These are phyloP conservation scores for Cercospora canescens DNA, from an alignment of 2,329 filamentous ascomycete genomes.

Conservation along the genomic window DNA sequence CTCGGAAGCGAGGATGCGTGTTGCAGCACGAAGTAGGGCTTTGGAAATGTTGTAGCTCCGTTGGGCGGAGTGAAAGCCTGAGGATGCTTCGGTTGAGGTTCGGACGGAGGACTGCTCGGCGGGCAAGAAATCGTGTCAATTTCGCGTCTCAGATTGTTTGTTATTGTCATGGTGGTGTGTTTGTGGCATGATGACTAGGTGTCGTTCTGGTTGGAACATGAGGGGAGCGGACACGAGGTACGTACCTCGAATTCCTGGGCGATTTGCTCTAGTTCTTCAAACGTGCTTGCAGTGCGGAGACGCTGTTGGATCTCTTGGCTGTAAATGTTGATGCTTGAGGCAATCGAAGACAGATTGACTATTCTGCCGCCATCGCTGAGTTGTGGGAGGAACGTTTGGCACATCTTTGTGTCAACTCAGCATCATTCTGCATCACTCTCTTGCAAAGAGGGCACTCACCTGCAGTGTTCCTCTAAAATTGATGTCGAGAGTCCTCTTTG, in stretches of 20 bases:
- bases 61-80: conserved; percentile 32
- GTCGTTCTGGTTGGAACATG: not conserved
- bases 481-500: conserved; percentile 35
- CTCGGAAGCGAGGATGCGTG: conserved; percentile 35
- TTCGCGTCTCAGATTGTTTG: not conserved
- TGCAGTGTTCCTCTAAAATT: conserved; percentile 40
- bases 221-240: not conserved
- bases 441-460: conserved; percentile 22
- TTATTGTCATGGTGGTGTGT: not conserved
- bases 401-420: conserved; percentile 29
- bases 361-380: conserved; percentile 34
- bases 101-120: conserved; percentile 21
- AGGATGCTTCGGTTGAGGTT: conserved; percentile 23
- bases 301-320: conserved; percentile 25
- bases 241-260: conserved; percentile 34
- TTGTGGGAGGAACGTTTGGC: conserved; percentile 35
- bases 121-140: not conserved
- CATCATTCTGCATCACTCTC: not conserved
- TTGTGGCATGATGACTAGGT: not conserved
- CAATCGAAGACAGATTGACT: conserved; percentile 39
- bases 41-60: conserved; percentile 39
- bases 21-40: conserved; percentile 37
- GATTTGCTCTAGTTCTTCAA: conserved; percentile 33
- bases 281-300: conserved; percentile 26
- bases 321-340: conserved; percentile 35